Evolutionary conservation across 768 basidiomycete genomes (phyloP).

Genomic region (Boletus rufocinnamomeus): DNA sequence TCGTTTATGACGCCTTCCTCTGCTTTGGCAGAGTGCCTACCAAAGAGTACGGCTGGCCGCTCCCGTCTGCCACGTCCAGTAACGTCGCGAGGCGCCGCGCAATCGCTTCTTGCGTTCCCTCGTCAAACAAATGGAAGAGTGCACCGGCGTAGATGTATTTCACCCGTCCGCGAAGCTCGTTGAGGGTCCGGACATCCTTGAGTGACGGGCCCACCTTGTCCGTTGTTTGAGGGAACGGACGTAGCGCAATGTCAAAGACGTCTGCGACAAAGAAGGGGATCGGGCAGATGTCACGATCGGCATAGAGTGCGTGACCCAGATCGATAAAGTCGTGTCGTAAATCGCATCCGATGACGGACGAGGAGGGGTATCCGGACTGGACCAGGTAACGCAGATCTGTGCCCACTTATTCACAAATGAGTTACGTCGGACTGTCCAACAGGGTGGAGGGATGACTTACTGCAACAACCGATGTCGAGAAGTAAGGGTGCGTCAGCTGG

Average conservation of each 20-base stretch:
- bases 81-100: neutral
- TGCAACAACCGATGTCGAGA: constrained; percentile 12
- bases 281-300: neutral
- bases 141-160: neutral
- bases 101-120: neutral
- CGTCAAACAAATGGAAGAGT: constrained; percentile 1
- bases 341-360: constrained; percentile 4
- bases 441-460: neutral
- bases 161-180: neutral
- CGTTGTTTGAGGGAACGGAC: neutral
- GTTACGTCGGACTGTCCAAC: neutral
- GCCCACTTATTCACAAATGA: neutral
- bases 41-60: neutral
- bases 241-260: neutral
- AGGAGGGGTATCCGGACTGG: neutral
- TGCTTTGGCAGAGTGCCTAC: neutral
- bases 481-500: neutral
- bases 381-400: constrained; percentile 7
- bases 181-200: neutral
- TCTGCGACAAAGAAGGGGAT: neutral
- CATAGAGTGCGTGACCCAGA: neutral
- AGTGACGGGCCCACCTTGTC: neutral
- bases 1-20: neutral
- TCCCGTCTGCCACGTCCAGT: neutral
- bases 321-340: constrained; percentile 5